Evolutionary conservation across 352 stramenopile species (phyloP).

Genomic region (Globisporangium spiculum): DNA sequence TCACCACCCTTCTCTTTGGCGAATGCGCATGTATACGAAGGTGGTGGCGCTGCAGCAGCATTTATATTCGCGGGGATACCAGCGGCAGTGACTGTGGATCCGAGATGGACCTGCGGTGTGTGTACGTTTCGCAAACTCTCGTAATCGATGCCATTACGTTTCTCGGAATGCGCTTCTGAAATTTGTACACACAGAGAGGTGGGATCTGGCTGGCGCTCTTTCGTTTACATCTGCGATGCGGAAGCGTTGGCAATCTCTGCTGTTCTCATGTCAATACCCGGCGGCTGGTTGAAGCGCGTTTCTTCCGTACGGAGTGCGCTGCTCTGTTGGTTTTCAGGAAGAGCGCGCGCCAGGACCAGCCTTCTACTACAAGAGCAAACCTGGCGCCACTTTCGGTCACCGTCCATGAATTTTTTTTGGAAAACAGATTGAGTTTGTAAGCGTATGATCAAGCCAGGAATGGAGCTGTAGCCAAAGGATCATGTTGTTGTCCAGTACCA

Average conservation of each 20-base stretch:
- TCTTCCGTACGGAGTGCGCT: not conserved
- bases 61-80: not conserved
- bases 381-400: not conserved
- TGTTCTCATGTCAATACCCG: not conserved
- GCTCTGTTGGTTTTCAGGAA: not conserved
- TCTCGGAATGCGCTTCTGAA: not conserved
- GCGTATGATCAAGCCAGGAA: not conserved
- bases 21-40: not conserved
- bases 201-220: not conserved
- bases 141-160: not conserved
- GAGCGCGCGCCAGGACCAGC: too few species aligned
- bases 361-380: not conserved
- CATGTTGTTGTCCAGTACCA: not conserved
- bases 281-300: not conserved
- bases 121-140: not conserved
- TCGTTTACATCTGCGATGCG: not conserved
- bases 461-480: not conserved
- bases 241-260: not conserved
- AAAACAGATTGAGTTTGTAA: not conserved
- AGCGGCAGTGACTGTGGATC: not conserved
- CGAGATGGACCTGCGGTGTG: not conserved
- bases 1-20: not conserved
- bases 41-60: not conserved
- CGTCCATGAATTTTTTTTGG: not conserved
- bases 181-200: not conserved